Evolutionary conservation across 352 stramenopile genomes (phyloP), one percentile per base, ranked within the genome.

Genomic region (Paralagenidium karlingii): DNA sequence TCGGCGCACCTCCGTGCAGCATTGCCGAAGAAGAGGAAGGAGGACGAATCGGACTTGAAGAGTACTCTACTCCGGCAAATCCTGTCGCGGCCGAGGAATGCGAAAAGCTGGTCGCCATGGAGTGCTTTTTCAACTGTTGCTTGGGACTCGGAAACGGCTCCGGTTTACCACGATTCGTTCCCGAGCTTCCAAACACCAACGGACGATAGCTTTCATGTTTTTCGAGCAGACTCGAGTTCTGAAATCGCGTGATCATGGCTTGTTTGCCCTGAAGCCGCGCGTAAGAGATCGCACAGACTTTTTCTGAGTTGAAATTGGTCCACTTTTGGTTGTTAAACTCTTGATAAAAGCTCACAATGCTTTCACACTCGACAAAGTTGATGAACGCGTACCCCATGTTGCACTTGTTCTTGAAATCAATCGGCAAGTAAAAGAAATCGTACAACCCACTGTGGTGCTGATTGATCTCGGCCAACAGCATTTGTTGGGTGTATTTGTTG

Each of bases 331-430:
- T 58, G 39, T 94, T 68, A 45, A 94, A 94, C 42, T 88, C 69
- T 21, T 79, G 53, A 53, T 88, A 80, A 34, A 94, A 94, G 27
- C 62, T 48, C 22, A 86, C 58, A 32, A 91, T 92, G 43, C 47
- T 58, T 10, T 49, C 57, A 8, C 74, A 52, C 21, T 98, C 74
- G 32, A 98, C 92, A 67, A 99, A 99, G 68, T 99, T 99, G 51
- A 99, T 96, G 67, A 99, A 99, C 15, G 95, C 96, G 63, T 99
- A 99, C 15, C 96, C 96, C 70, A 98, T 94, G 70, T 99, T 99
- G 71, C 96, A 99, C 61, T 96, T 96, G 66, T 99, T 99, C 78
- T 99, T 98, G 66, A 99, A 99, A 68, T 99, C 96, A 49, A 99
- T 99, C 16, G 96, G 96, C 34, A 99, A 67, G 65, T 99, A 99